Base-by-base conservation (phyloP, 441 rosid genomes). In the Aleurites moluccanus region DNA sequence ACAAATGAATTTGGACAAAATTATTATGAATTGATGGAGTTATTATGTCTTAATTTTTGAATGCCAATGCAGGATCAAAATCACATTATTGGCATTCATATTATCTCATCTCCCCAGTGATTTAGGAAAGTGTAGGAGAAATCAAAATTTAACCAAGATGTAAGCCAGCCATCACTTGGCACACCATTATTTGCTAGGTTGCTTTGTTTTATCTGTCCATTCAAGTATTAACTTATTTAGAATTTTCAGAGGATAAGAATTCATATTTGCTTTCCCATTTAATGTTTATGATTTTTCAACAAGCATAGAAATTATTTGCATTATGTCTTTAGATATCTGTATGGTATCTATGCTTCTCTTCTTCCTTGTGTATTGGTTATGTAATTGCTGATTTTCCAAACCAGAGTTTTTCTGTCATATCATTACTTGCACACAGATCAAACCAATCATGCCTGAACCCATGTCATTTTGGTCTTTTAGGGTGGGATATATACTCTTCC, bases 401-500 rank as follows among this genome's bases (percentile, higher is more conserved):
- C 35, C 16, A 5, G 27, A n/a, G n/a, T n/a, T n/a, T n/a, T 60
- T 38, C 21, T 1, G n/a, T 23, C 28, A 42, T 72, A 28, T 45
- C 47, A 27, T 27, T 27, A 25, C 14, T 38, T 64, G 53, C 25
- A 64, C 45, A n/a, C 30, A 28, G n/a, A 15, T 25, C 67, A 1
- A 35, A 30, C 35, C 18, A n/a, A 1, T 63, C 47, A 50, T 62
- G 53, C 3, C 30, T 67, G 20, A 47, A 15, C 20, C 28, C 8
- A n/a, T 40, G 14, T 59, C 64, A 15, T 60, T 74, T 83, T 33
- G 72, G 2, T 74, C 60, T 73, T 79, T 60, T 73, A 95, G 98
- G 92, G 92, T 79, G 99, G 98, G 72, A 93, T 96, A 81, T 96
- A 92, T 77, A 96, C 99, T 68, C 97, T 96, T 80, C 99, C 99